Conservation (phyloP, 768 basidiomycete genomes). For the Mrakia frigida region DNA sequence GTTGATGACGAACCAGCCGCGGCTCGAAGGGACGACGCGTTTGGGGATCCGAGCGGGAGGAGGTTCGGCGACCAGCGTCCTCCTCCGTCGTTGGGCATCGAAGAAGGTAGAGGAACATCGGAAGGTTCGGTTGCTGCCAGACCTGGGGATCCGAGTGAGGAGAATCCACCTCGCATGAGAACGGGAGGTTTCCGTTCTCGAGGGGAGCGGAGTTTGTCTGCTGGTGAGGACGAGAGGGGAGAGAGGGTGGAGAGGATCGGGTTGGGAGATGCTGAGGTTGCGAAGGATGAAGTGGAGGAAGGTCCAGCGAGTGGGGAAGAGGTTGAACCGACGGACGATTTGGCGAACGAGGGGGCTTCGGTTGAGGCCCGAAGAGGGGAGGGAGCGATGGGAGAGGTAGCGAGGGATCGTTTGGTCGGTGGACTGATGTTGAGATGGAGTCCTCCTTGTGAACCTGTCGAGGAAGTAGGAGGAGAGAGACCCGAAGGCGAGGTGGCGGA, state of each 20-base stretch:
- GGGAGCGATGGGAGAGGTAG: conserved; percentile 1
- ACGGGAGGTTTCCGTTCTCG: conserved; percentile 17
- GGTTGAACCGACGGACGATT: background rate
- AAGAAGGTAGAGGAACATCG: background rate
- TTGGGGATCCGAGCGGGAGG: background rate
- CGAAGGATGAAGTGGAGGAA: background rate
- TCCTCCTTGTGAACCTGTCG: background rate
- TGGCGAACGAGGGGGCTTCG: background rate
- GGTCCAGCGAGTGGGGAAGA: background rate
- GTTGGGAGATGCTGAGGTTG: background rate
- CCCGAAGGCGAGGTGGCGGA: no score
- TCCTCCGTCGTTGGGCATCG: background rate
- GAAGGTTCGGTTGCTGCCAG: background rate
- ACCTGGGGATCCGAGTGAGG: background rate
- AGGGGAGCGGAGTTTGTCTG: conserved; percentile 8
- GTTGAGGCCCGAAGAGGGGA: conserved; percentile 20
- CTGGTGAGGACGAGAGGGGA: background rate
- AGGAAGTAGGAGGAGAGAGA: background rate
- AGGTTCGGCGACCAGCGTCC: background rate
- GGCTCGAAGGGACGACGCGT: background rate
- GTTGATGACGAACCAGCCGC: no score
- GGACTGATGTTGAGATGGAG: background rate
- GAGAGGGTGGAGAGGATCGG: background rate
- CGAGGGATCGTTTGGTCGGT: background rate
- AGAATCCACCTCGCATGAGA: conserved; percentile 22